Base-by-base conservation (phyloP, 257 asterid genomes). In the Eustoma russellianum region DNA sequence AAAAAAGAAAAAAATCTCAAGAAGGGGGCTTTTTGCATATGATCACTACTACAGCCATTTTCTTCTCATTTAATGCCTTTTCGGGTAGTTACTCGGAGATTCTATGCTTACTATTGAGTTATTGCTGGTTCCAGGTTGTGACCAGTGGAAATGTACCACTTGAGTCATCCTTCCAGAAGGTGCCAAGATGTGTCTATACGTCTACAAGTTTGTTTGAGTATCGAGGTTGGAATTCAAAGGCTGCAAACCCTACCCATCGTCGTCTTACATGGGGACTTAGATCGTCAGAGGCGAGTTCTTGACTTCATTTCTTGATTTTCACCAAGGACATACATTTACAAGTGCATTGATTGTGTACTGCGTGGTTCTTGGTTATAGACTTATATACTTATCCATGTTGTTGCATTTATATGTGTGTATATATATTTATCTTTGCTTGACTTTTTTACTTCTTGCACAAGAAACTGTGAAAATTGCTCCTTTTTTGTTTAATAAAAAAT, bases 101-200 rank as follows among this genome's bases (percentile, higher is more conserved):
- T 44, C 11, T 17, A 17, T 56, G 55, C 48, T 35, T 10, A 55
- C 9, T 11, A 24, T 33, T 8, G 2, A 46, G 33, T 45, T 69
- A n/a, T 59, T 60, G 52, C 45, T 64, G 46, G 53, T 69, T 57
- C 46, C 60, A 88, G 97, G 95, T 88, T 78, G 97, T 88, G 64
- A 80, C 97, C 10, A 85, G 97, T 66, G 95, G 97, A 64, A 85
- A 85, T 47, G 81, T 85, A 52, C 93, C 97, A 61, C 82, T 88
- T 18, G 81, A 77, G 53, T 88, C 97, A 62, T 88, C 97, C 41
- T 88, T 88, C 82, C 86, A 85, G 55, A 85, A 74, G 65, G 85
- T 85, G 55, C 93, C 91, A 15, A 74, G 95, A 76, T 88, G 97
- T 60, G 92, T 88, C 50, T 88, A 82, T 72, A 82, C 94, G 9